Conservation (phyloP, 2,329 filamentous ascomycete genomes). For the Hypocreales sp. region DNA sequence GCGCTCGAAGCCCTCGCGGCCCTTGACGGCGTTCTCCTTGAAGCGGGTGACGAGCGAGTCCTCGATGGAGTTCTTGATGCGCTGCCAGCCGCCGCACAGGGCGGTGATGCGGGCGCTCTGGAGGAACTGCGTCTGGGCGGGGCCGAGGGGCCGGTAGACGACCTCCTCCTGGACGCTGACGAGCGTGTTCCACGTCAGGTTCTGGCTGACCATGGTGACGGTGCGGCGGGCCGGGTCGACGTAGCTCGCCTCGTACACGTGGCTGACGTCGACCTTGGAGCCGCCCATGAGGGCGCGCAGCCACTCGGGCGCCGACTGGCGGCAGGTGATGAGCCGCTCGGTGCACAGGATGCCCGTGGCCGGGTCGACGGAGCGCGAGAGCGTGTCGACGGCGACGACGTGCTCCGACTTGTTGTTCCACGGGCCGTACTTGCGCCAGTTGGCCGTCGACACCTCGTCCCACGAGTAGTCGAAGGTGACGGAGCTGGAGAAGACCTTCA, state of each 20-base stretch:
- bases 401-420: slow-evolving; percentile 99
- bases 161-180: slow-evolving; percentile 89
- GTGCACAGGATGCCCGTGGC: slow-evolving; percentile 44
- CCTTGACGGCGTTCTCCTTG: slow-evolving; percentile 78
- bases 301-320: slow-evolving; percentile 58
- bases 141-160: slow-evolving; percentile 51
- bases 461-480: slow-evolving; percentile 96
- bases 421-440: slow-evolving; percentile 97
- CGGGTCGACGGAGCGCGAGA: slow-evolving; percentile 50
- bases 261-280: slow-evolving; percentile 55
- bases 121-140: slow-evolving; percentile 58
- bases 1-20: slow-evolving; percentile 86
- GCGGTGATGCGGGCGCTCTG: slow-evolving; percentile 91
- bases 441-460: slow-evolving; percentile 93
- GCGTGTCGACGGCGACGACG: slow-evolving; percentile 86
- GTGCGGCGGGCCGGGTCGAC: slow-evolving; percentile 72
- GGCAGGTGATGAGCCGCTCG: slow-evolving; percentile 47
- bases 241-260: slow-evolving; percentile 92
- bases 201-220: slow-evolving; percentile 92
- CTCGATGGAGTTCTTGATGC: slow-evolving; percentile 92
- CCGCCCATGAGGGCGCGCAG: slow-evolving; percentile 71
- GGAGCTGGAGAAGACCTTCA: slow-evolving; percentile 90
- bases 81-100: slow-evolving; percentile 90
- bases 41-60: slow-evolving; percentile 81
- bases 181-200: slow-evolving; percentile 84